Evolutionary conservation across 2,329 filamentous ascomycete species (phyloP).

Genomic region (Cytospora schulzeri): DNA sequence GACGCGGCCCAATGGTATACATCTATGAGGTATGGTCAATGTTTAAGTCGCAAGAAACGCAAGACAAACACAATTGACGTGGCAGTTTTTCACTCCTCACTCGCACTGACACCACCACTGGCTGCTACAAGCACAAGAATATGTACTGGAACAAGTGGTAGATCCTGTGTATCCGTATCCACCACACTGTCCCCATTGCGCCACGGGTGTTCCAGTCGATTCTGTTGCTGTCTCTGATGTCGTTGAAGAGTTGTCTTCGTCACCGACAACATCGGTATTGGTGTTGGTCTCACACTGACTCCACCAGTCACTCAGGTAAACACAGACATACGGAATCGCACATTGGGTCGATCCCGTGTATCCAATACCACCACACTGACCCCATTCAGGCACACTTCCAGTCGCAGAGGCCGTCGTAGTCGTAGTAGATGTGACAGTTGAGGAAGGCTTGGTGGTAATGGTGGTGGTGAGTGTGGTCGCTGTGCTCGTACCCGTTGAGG

Average conservation of each 20-base stretch:
- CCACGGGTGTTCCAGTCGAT: background rate
- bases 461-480: slow-evolving; percentile 16
- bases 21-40: background rate
- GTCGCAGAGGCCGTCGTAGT: slow-evolving; percentile 20
- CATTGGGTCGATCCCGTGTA: slow-evolving; percentile 40
- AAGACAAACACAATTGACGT: background rate
- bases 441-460: slow-evolving; percentile 21
- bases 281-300: slow-evolving; percentile 35
- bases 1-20: background rate
- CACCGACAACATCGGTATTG: no score
- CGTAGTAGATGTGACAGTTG: slow-evolving; percentile 13
- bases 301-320: slow-evolving; percentile 36
- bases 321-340: slow-evolving; percentile 36
- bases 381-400: slow-evolving; percentile 37
- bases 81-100: background rate
- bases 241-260: no score
- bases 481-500: slow-evolving; percentile 17
- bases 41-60: background rate
- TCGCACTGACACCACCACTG: slow-evolving; percentile 26
- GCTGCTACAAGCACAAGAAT: slow-evolving; percentile 17
- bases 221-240: background rate
- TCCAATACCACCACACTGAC: slow-evolving; percentile 40
- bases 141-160: slow-evolving; percentile 19
- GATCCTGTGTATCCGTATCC: slow-evolving; percentile 18
- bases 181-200: slow-evolving; percentile 24